phyloP scores from a whole-genome alignment of 2,329 filamentous ascomycete species.

The Diaporthe australafricana region DNA sequence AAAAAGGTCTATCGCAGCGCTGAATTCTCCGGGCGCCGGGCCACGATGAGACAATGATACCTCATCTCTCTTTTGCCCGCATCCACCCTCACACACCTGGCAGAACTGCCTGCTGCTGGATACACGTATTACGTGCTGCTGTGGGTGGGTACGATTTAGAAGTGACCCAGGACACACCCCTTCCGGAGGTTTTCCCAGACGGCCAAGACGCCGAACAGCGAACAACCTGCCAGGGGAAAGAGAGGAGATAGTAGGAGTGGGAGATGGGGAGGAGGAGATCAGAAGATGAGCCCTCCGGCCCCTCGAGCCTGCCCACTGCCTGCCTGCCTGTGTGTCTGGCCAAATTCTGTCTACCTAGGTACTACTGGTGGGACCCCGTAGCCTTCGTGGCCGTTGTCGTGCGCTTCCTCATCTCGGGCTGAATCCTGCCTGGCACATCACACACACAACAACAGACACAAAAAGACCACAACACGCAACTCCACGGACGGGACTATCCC shows the following conservation, averaged over 20 bases:
- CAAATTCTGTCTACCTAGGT: not conserved
- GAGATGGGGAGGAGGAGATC: not conserved
- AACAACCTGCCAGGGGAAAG: not conserved
- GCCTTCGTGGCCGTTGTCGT: too few relatives aligned
- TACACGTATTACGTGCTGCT: slow-evolving; percentile 15
- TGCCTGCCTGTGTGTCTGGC: too few relatives aligned
- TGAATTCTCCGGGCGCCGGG: slow-evolving; percentile 14
- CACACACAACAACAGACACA: too few relatives aligned
- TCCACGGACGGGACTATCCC: slow-evolving; percentile 8
- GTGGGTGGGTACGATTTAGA: not conserved
- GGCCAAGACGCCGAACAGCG: slow-evolving; percentile 20
- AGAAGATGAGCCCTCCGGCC: not conserved
- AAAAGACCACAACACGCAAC: not conserved
- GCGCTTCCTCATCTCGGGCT: slow-evolving; percentile 21
- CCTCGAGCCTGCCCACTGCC: slow-evolving; percentile 10
- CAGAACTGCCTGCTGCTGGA: not conserved
- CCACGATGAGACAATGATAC: not conserved
- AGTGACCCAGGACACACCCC: not conserved
- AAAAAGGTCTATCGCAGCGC: not conserved
- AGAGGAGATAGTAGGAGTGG: not conserved
- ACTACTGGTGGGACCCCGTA: too few relatives aligned
- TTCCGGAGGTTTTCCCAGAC: not conserved
- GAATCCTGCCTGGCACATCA: not conserved
- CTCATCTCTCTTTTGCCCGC: not conserved
- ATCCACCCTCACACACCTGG: not conserved